phyloP scores from a whole-genome alignment of 2,329 filamentous ascomycete species.

The Lecanosticta acicola region DNA sequence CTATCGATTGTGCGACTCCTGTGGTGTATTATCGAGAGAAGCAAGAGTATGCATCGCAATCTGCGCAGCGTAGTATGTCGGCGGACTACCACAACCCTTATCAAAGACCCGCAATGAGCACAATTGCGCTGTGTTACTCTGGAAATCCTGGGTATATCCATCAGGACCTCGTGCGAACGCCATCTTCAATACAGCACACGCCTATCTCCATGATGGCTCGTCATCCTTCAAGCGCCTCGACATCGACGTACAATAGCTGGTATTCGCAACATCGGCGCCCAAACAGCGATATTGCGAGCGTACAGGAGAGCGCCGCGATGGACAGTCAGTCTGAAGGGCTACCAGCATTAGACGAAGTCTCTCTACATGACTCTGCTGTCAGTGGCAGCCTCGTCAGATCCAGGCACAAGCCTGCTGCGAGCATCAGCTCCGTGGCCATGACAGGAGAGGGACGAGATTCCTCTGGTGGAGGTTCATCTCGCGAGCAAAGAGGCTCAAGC shows the following conservation, averaged over 20 bases:
- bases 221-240: neutral
- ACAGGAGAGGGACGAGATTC: too few relatives aligned
- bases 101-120: neutral
- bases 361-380: constrained; percentile 6
- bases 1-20: neutral
- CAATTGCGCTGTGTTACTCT: neutral
- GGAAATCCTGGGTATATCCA: neutral
- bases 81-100: neutral
- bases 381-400: neutral
- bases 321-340: neutral
- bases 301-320: neutral
- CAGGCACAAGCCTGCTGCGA: neutral
- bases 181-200: neutral
- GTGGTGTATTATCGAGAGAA: neutral
- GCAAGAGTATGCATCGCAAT: neutral
- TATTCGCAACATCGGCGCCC: neutral
- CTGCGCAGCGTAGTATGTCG: neutral
- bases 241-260: neutral
- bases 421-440: neutral
- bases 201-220: neutral
- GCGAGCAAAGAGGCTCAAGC: neutral
- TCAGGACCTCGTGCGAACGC: neutral
- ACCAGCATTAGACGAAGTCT: neutral
- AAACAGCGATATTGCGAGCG: neutral
- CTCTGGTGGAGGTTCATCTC: too few relatives aligned